Evolutionary conservation across 768 basidiomycete genomes (phyloP), one percentile per base, ranked within the genome.

Genomic region (Crucibulum laeve): DNA sequence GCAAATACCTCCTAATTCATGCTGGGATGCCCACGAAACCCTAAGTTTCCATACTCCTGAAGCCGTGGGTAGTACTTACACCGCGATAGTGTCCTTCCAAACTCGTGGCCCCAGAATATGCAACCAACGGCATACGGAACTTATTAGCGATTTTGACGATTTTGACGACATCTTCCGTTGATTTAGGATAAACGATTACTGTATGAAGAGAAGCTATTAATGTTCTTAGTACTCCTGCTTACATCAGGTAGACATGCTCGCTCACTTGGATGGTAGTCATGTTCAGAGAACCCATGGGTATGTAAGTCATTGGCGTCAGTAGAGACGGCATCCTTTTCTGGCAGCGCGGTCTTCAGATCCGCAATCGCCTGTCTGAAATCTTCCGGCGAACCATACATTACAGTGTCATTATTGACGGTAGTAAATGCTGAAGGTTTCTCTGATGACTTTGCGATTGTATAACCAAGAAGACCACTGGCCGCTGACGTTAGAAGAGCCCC

Each of bases 41-140:
- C n/a, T n/a, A n/a, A n/a, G n/a, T n/a, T n/a, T n/a, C n/a, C n/a
- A n/a, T n/a, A n/a, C n/a, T n/a, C n/a, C n/a, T n/a, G n/a, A n/a
- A n/a, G n/a, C n/a, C n/a, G n/a, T n/a, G n/a, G n/a, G n/a, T n/a
- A n/a, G n/a, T n/a, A n/a, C 78, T 45, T 50, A 87, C 87, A 21
- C 79, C 79, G 28, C 75, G 67, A 49, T 74, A 82, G 49, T 90
- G 84, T 0, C 91, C 90, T 57, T 93, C 91, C 22, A 94, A 60
- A 53, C 77, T 82, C 0, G 91, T 94, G 1, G 84, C 91, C 6
- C 88, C 91, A 0, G 83, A 81, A 60, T 84, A 92, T 2, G 90
- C 77, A 1, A 77, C 78, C 15, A 95, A 61, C 0, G 92, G 92
- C 67, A 93, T 84, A 22, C 69, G 71, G 62, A 82, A 84, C 60